Evolutionary conservation across 2,329 filamentous ascomycete genomes (phyloP).

Genomic region (Lasiodiplodia citricola): DNA sequence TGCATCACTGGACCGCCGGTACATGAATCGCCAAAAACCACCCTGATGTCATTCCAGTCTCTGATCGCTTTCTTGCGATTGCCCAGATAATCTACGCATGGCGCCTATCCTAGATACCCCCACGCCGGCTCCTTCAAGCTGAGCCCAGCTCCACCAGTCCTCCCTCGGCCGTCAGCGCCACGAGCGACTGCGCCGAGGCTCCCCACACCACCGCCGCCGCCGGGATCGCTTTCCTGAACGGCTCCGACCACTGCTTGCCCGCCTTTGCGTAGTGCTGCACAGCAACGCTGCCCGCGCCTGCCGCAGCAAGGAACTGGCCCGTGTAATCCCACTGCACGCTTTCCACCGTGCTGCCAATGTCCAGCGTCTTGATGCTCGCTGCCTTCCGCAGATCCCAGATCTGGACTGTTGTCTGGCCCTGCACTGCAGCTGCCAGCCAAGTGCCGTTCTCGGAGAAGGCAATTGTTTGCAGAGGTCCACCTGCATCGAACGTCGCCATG

Average conservation of each 20-base stretch:
- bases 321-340: conserved; percentile 91
- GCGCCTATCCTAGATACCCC: conserved; percentile 31
- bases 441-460: conserved; percentile 96
- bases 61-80: conserved; percentile 16
- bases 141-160: conserved; percentile 72
- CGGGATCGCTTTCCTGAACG: conserved; percentile 75
- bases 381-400: conserved; percentile 93
- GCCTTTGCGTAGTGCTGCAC: conserved; percentile 91
- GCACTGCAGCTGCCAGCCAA: conserved; percentile 85
- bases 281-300: conserved; percentile 77
- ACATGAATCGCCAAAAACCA: conserved; percentile 4
- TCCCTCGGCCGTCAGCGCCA: conserved; percentile 77
- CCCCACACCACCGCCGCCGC: conserved; percentile 81
- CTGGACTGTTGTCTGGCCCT: conserved; percentile 77
- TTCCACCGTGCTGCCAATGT: conserved; percentile 79
- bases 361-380: conserved; percentile 80
- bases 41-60: conserved; percentile 18
- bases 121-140: conserved; percentile 51
- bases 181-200: conserved; percentile 71
- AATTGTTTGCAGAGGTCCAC: conserved; percentile 73
- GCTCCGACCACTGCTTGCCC: conserved; percentile 87
- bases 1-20: not conserved
- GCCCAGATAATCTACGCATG: conserved; percentile 9
- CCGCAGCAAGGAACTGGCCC: conserved; percentile 87
- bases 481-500: conserved; percentile 72